These are phyloP conservation scores for Aspergillus pseudotamarii DNA, from an alignment of 2,329 filamentous ascomycete genomes.

Conservation along the genomic window DNA sequence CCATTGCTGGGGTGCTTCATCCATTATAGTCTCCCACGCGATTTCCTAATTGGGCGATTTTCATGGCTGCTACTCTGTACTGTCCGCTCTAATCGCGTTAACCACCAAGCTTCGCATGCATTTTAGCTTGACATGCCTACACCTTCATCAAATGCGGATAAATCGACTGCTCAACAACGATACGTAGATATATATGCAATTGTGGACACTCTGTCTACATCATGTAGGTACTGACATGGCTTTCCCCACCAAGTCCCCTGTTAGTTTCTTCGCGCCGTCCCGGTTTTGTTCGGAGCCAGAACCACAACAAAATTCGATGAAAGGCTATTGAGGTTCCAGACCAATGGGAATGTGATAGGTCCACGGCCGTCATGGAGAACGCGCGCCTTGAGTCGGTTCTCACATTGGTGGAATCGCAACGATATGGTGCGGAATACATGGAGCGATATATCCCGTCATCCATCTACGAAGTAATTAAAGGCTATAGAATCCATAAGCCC, in stretches of 20 bases:
- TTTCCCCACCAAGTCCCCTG: slow-evolving; percentile 3
- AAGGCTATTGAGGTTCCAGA: slow-evolving; percentile 18
- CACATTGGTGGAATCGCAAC: neutral
- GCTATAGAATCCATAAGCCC: neutral
- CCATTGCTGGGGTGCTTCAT: neutral
- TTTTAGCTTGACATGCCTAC: neutral
- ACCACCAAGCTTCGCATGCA: neutral
- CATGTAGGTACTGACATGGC: neutral
- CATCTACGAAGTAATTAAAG: neutral
- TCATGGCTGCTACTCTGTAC: neutral
- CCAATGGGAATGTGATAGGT: slow-evolving; percentile 23
- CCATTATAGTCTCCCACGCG: neutral
- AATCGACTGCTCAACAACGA: neutral
- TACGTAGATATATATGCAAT: neutral
- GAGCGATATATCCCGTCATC: neutral
- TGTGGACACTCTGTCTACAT: neutral
- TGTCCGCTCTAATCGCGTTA: neutral
- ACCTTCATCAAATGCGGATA: neutral
- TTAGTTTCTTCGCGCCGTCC: slow-evolving; percentile 1
- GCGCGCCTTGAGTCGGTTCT: neutral
- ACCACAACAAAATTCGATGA: neutral
- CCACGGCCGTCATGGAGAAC: slow-evolving; percentile 14
- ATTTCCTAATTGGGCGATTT: slow-evolving; percentile 8
- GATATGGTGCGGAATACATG: neutral
- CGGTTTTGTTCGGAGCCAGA: slow-evolving; percentile 15